These are phyloP conservation scores for Cenchrus purpureus DNA, from an alignment of 176 grass and related monocot genomes.

Conservation along the genomic window DNA sequence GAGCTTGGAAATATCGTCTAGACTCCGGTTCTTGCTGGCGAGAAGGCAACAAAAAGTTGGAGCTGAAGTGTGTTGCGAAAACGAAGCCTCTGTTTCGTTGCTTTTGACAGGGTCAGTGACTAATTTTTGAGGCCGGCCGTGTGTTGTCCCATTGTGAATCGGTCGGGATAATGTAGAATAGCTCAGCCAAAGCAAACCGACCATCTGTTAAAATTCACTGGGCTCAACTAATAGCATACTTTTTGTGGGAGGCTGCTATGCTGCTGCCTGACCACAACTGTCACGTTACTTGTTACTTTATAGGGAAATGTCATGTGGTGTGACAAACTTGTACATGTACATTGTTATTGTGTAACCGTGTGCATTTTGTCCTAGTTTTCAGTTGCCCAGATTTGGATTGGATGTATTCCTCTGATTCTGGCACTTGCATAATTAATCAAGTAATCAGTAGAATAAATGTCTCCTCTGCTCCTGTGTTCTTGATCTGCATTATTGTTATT, in stretches of 20 bases:
- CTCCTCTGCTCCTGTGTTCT: background rate
- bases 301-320: background rate
- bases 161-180: slow-evolving; percentile 48
- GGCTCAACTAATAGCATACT: background rate
- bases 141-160: slow-evolving; percentile 34
- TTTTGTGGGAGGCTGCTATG: slow-evolving; percentile 38
- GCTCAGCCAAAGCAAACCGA: slow-evolving; percentile 30
- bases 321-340: background rate
- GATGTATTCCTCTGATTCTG: background rate
- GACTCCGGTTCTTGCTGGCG: slow-evolving; percentile 18
- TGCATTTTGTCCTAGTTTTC: background rate
- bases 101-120: slow-evolving; percentile 38
- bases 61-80: slow-evolving; percentile 20
- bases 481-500: background rate
- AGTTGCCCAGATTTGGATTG: background rate
- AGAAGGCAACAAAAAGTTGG: slow-evolving; percentile 31
- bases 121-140: slow-evolving; percentile 48
- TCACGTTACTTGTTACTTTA: slow-evolving; percentile 9
- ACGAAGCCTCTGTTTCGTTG: slow-evolving; percentile 34
- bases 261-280: background rate
- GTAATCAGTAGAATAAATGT: background rate
- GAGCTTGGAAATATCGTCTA: slow-evolving; percentile 13
- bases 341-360: no score
- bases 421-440: background rate
- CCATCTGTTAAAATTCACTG: slow-evolving; percentile 35